Percentiles rank a stretch among this genome's conserved stretches.
Evolutionary conservation across 768 basidiomycete genomes (phyloP).

Genomic region (Boletus sensibilis): DNA sequence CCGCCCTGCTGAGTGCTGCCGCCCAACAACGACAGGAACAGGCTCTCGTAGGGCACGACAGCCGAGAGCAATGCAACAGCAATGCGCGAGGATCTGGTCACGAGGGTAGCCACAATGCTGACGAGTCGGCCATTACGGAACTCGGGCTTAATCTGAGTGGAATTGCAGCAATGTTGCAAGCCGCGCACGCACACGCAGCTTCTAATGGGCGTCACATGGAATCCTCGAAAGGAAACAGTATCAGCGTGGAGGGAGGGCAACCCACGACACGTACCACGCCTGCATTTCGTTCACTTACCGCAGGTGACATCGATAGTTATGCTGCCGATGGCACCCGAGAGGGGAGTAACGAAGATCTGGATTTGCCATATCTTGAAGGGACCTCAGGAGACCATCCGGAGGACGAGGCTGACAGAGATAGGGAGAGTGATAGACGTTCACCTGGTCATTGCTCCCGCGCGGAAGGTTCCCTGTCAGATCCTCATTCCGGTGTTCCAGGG

Average conservation of each 20-base stretch:
- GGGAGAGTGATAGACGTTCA: slow-evolving; percentile 42
- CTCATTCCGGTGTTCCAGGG: slow-evolving; percentile 49
- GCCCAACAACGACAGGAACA: slow-evolving; percentile 63
- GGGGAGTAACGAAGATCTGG: slow-evolving; percentile 48
- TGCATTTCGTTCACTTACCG: slow-evolving; percentile 76
- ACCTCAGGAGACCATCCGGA: slow-evolving; percentile 21
- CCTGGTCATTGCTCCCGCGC: slow-evolving; percentile 23
- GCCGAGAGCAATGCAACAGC: slow-evolving; percentile 27
- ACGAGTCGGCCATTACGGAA: slow-evolving; percentile 27
- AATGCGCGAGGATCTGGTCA: slow-evolving; percentile 13
- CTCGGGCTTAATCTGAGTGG: slow-evolving; percentile 59
- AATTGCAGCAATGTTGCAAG: slow-evolving; percentile 78
- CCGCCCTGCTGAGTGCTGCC: slow-evolving; percentile 61
- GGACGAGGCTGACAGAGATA: slow-evolving; percentile 36
- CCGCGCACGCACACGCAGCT: slow-evolving; percentile 62
- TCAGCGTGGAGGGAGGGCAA: slow-evolving; percentile 46
- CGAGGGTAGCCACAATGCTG: slow-evolving; percentile 14
- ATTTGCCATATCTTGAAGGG: slow-evolving; percentile 52
- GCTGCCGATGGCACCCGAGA: slow-evolving; percentile 24
- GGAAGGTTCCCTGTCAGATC: slow-evolving; percentile 37
- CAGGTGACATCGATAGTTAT: slow-evolving; percentile 36
- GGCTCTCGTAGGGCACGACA: slow-evolving; percentile 38
- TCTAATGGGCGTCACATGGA: slow-evolving; percentile 48
- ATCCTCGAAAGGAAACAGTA: slow-evolving; percentile 47
- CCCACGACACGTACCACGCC: slow-evolving; percentile 65